Percentiles rank a stretch among this genome's conserved stretches.
phyloP scores from a whole-genome alignment of 2,329 filamentous ascomycete genomes.

The Venturia effusa region DNA sequence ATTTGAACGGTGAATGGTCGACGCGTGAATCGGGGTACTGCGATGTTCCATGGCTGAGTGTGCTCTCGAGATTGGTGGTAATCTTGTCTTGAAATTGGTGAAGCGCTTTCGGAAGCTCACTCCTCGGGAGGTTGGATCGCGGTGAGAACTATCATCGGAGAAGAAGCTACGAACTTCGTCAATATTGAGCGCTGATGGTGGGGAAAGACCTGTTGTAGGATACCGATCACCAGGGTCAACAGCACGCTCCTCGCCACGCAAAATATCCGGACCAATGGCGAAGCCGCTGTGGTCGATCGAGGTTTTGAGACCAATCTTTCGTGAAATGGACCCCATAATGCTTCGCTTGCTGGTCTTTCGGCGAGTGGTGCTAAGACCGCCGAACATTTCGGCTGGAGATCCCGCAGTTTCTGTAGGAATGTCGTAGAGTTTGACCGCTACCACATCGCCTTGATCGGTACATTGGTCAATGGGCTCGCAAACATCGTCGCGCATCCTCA shows the following conservation, averaged over 20 bases:
- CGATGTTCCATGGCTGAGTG: conserved; percentile 13
- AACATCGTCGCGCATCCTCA: conserved; percentile 9
- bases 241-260: conserved; percentile 18
- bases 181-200: conserved; percentile 29
- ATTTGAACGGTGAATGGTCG: conserved; percentile 2
- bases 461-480: neutral
- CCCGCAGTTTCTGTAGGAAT: neutral
- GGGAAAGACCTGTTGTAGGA: conserved; percentile 34
- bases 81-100: conserved; percentile 19
- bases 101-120: conserved; percentile 25
- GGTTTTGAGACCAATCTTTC: conserved; percentile 11
- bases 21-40: neutral
- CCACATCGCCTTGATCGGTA: neutral
- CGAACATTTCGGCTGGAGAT: conserved; percentile 9
- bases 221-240: conserved; percentile 37
- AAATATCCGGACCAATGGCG: conserved; percentile 15
- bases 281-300: conserved; percentile 11
- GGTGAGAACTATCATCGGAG: conserved; percentile 28
- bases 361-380: conserved; percentile 7
- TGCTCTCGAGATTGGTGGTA: conserved; percentile 13
- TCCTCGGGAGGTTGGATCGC: conserved; percentile 14
- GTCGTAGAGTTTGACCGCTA: neutral
- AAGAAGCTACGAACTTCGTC: conserved; percentile 33
- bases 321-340: conserved; percentile 13
- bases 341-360: conserved; percentile 12